Conservation (phyloP, 2,329 filamentous ascomycete genomes). For the Colletotrichum higginsianum region DNA sequence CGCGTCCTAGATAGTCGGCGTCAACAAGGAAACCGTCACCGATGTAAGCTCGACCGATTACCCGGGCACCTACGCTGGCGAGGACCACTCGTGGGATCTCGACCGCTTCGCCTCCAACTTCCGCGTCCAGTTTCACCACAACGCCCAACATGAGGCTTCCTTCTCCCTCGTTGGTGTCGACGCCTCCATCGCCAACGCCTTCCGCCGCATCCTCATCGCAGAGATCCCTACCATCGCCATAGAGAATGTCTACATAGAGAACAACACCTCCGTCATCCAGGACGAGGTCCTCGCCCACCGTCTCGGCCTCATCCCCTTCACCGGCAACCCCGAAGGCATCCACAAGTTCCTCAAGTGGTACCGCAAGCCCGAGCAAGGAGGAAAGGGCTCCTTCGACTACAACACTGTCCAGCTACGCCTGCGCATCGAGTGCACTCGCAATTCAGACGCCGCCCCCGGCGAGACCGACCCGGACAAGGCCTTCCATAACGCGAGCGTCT, state of each 20-base stretch:
- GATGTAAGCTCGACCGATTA: constrained; percentile 93
- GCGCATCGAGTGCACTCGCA: constrained; percentile 84
- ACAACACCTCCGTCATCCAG: constrained; percentile 98
- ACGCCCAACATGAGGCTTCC: constrained; percentile 80
- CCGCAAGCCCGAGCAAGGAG: constrained; percentile 76
- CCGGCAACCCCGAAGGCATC: constrained; percentile 82
- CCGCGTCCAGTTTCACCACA: constrained; percentile 86
- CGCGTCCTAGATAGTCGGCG: constrained; percentile 78
- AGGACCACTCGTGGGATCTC: constrained; percentile 86
- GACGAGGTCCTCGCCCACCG: constrained; percentile 96
- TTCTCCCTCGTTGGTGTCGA: constrained; percentile 96
- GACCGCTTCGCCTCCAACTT: constrained; percentile 80
- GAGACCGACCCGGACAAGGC: constrained; percentile 87
- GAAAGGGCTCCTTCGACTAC: constrained; percentile 79
- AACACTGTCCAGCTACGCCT: constrained; percentile 90
- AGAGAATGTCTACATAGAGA: constrained; percentile 91
- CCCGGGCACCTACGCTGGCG: constrained; percentile 90
- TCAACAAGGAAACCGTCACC: constrained; percentile 92
- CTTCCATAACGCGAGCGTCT: constrained; percentile 88
- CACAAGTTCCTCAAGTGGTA: constrained; percentile 86
- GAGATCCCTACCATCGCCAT: constrained; percentile 96
- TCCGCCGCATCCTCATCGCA: constrained; percentile 94
- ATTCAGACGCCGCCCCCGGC: constrained; percentile 77
- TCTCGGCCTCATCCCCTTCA: constrained; percentile 91
- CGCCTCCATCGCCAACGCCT: constrained; percentile 94